Percentiles rank a stretch among this genome's conserved stretches.
These are phyloP conservation scores for Prunus yedoensis DNA, from an alignment of 331 rosid genomes.

Conservation along the genomic window DNA sequence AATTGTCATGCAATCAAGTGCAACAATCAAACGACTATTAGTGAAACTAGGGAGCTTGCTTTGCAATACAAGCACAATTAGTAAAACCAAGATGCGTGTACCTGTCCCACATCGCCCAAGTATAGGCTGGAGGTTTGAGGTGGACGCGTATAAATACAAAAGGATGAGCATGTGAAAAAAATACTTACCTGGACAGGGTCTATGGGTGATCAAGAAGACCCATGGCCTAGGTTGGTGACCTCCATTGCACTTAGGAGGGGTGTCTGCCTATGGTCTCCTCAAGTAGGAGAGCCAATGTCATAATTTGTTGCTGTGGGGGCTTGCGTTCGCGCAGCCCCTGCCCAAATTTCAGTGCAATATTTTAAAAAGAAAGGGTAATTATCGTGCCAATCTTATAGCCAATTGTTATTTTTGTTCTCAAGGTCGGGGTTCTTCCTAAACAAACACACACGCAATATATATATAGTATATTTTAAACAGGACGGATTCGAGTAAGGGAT, in stretches of 20 bases:
- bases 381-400: no score
- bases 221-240: constrained; percentile 34
- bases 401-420: no score
- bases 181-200: constrained; percentile 36
- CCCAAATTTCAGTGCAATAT: not conserved
- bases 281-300: constrained; percentile 37
- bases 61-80: no score
- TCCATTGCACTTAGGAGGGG: constrained; percentile 37
- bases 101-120: constrained; percentile 42
- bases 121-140: not conserved
- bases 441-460: no score
- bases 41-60: no score
- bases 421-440: no score
- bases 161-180: fast-evolving
- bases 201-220: constrained; percentile 23
- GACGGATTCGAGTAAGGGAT: no score
- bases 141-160: not conserved
- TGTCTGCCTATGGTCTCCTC: constrained; percentile 38
- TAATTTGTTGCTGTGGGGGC: constrained; percentile 36
- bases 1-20: no score
- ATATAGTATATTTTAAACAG: no score
- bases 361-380: no score
- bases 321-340: constrained; percentile 47
- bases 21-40: no score
- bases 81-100: no score